Conservation (phyloP, 2,329 filamentous ascomycete species). For the Dryadomyces quercivorus region DNA sequence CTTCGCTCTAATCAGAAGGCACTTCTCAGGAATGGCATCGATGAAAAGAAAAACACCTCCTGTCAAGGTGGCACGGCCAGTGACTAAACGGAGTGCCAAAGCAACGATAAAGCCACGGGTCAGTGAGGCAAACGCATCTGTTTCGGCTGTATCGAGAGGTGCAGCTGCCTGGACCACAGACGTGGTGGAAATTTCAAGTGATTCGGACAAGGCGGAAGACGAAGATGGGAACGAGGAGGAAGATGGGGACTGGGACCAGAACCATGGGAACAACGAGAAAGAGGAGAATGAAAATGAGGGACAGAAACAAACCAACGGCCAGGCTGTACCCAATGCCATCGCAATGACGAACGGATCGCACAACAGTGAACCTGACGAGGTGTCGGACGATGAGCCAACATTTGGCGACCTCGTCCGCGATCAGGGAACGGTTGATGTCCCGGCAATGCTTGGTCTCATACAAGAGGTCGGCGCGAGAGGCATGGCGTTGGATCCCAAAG, state of each 20-base stretch:
- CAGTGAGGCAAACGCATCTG: conserved; percentile 45
- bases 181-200: conserved; percentile 46
- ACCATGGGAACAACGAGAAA: neutral
- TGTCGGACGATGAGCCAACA: conserved; percentile 34
- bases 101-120: conserved; percentile 35
- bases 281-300: neutral
- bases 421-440: conserved; percentile 65
- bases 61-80: conserved; percentile 43
- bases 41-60: conserved; percentile 46
- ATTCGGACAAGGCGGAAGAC: conserved; percentile 17
- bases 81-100: conserved; percentile 41
- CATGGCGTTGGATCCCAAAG: neutral
- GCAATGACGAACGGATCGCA: neutral
- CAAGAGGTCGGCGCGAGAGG: conserved; percentile 9
- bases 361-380: conserved; percentile 3
- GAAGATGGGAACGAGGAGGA: neutral
- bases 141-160: conserved; percentile 23
- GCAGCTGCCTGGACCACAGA: conserved; percentile 20
- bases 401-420: conserved; percentile 79
- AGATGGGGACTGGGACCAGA: neutral
- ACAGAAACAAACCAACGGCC: neutral
- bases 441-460: conserved; percentile 37
- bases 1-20: neutral
- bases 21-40: conserved; percentile 29
- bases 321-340: neutral